Conservation (phyloP, 768 basidiomycete species). For the Termitomyces sp. region DNA sequence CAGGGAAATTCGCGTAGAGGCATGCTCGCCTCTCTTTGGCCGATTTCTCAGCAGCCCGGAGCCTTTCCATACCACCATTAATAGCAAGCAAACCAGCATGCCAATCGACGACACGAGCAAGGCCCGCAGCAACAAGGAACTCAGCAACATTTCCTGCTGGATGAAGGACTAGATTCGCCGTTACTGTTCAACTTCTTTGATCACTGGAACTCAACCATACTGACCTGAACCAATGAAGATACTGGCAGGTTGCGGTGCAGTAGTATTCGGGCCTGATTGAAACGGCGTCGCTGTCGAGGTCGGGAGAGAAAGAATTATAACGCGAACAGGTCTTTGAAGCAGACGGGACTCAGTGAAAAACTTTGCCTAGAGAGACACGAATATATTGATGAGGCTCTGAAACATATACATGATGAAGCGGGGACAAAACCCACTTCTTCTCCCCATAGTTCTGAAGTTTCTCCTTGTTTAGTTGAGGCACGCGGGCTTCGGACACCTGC, state of each 20-base stretch:
- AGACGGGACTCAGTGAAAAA: constrained; percentile 91
- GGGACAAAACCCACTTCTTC: constrained; percentile 67
- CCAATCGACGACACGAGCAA: constrained; percentile 95
- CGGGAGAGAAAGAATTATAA: constrained; percentile 78
- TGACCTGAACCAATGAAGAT: constrained; percentile 86
- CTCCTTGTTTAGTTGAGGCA: constrained; percentile 66
- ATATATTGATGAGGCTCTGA: constrained; percentile 15
- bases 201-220: constrained; percentile 17
- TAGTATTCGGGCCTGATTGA: constrained; percentile 50
- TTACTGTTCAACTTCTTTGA: neutral
- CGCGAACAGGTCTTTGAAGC: constrained; percentile 74
- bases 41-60: constrained; percentile 77
- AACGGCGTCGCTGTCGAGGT: constrained; percentile 78
- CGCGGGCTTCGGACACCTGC: constrained; percentile 81
- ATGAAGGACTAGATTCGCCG: constrained; percentile 58
- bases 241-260: constrained; percentile 64
- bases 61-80: constrained; percentile 81
- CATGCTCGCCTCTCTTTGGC: constrained; percentile 74
- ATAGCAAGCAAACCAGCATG: constrained; percentile 92
- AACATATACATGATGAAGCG: constrained; percentile 3
- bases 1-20: constrained; percentile 61
- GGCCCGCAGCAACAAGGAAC: constrained; percentile 75
- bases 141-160: constrained; percentile 95
- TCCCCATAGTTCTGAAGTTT: constrained; percentile 76
- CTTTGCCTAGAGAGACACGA: constrained; percentile 59